phyloP scores from a whole-genome alignment of 176 grass and related monocot species.

The Lolium rigidum region DNA sequence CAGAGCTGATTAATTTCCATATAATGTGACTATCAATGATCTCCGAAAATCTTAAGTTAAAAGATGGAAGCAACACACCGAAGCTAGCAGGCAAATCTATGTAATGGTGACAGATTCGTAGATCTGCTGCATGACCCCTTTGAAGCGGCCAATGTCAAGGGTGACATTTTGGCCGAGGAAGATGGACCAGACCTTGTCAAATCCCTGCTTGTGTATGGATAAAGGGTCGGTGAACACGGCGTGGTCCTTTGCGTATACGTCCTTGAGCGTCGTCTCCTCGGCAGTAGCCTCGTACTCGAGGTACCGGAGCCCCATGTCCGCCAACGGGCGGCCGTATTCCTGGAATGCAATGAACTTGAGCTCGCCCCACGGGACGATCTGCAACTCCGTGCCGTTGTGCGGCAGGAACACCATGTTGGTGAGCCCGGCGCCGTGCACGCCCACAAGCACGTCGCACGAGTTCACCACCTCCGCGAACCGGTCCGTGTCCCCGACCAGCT shows the following conservation, averaged over 20 bases:
- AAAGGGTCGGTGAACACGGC: constrained; percentile 59
- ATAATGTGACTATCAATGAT: no score
- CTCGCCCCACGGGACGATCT: constrained; percentile 73
- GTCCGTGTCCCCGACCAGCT: constrained; percentile 31
- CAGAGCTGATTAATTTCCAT: no score
- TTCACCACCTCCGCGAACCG: constrained; percentile 41
- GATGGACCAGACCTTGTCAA: constrained; percentile 28
- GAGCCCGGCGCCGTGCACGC: constrained; percentile 26
- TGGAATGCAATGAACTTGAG: constrained; percentile 48
- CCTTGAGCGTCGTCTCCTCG: constrained; percentile 69
- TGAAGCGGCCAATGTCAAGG: constrained; percentile 63
- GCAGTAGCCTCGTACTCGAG: constrained; percentile 68
- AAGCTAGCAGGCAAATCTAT: neutral
- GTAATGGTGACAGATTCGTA: constrained; percentile 45
- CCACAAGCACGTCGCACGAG: constrained; percentile 13
- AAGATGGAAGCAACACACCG: neutral
- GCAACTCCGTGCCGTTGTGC: constrained; percentile 53
- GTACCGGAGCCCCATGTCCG: constrained; percentile 68
- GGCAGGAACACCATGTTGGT: constrained; percentile 21
- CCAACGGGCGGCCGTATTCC: constrained; percentile 53
- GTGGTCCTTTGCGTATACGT: constrained; percentile 59
- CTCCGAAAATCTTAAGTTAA: neutral
- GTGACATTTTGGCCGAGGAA: constrained; percentile 73
- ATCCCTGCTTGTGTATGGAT: constrained; percentile 52
- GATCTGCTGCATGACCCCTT: constrained; percentile 41